Conservation (phyloP, 169 alveolate genomes). For the Plasmodium blacklocki region DNA sequence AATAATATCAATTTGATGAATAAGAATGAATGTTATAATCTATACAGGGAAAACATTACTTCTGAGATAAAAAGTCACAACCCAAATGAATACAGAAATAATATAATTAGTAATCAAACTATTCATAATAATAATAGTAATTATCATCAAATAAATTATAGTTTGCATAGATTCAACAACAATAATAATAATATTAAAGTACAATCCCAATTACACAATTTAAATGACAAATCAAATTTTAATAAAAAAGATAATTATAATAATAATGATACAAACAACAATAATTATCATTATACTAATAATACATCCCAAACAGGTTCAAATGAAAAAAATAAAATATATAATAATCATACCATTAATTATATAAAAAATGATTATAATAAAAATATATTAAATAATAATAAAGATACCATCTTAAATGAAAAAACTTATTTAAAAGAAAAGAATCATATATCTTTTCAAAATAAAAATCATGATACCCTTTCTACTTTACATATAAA, state of each 20-base stretch:
- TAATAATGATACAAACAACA: background rate
- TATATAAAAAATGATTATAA: conserved; percentile 19
- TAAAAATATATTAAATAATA: background rate
- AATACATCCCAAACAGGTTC: background rate
- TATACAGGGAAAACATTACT: too few species aligned
- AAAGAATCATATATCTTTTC: conserved; percentile 2
- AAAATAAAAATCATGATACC: conserved; percentile 15
- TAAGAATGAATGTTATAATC: background rate
- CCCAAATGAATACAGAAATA: too few species aligned
- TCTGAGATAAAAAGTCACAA: too few species aligned
- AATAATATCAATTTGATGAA: background rate
- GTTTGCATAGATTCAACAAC: background rate
- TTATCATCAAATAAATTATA: conserved; percentile 7
- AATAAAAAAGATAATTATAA: background rate
- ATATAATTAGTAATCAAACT: background rate
- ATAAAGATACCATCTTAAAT: background rate
- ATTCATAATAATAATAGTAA: background rate
- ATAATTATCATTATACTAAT: background rate
- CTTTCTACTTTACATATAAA: background rate
- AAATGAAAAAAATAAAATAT: background rate
- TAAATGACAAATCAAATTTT: background rate
- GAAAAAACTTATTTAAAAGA: background rate
- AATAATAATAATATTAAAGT: background rate
- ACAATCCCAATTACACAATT: background rate
- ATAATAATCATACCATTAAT: conserved; percentile 5